phyloP scores from a whole-genome alignment of 2,329 filamentous ascomycete species.

The Pseudogymnoascus sp. region DNA sequence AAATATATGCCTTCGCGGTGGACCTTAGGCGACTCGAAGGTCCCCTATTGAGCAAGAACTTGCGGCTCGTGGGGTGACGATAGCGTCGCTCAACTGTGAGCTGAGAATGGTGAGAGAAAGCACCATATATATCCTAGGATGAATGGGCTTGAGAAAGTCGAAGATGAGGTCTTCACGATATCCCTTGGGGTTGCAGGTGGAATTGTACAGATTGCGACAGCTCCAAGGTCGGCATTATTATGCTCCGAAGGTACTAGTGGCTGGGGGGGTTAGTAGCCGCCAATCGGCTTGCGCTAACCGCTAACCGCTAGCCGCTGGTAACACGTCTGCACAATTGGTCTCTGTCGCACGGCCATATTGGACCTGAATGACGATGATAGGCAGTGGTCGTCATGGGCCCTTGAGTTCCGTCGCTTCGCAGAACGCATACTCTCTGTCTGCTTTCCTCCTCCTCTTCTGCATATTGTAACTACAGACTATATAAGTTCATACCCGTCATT shows the following conservation, averaged over 20 bases:
- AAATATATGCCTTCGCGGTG: neutral
- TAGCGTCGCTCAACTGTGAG: slow-evolving; percentile 25
- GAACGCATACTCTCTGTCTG: neutral
- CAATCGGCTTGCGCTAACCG: neutral
- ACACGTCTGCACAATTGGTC: neutral
- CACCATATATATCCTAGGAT: slow-evolving; percentile 25
- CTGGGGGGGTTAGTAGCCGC: neutral
- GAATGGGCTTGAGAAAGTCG: slow-evolving; percentile 5
- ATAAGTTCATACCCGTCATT: neutral
- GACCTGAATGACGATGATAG: slow-evolving; percentile 2
- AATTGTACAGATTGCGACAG: slow-evolving; percentile 7
- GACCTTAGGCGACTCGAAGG: slow-evolving; percentile 1
- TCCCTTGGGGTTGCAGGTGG: slow-evolving; percentile 2
- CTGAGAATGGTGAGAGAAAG: slow-evolving; percentile 18
- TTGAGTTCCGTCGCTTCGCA: neutral
- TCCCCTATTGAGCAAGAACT: slow-evolving; percentile 7
- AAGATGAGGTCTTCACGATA: slow-evolving; percentile 8
- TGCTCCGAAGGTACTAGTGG: neutral
- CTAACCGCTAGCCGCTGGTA: neutral
- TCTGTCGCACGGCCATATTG: neutral
- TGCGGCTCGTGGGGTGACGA: slow-evolving; percentile 7
- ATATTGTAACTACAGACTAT: neutral
- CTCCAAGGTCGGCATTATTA: neutral
- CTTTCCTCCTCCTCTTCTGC: neutral
- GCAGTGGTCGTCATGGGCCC: neutral